A percentile compares a stretch with the other conserved stretches of the same genome.
Conservation (phyloP, 139 green algal genomes). For the Pycnococcus provasolii region DNA sequence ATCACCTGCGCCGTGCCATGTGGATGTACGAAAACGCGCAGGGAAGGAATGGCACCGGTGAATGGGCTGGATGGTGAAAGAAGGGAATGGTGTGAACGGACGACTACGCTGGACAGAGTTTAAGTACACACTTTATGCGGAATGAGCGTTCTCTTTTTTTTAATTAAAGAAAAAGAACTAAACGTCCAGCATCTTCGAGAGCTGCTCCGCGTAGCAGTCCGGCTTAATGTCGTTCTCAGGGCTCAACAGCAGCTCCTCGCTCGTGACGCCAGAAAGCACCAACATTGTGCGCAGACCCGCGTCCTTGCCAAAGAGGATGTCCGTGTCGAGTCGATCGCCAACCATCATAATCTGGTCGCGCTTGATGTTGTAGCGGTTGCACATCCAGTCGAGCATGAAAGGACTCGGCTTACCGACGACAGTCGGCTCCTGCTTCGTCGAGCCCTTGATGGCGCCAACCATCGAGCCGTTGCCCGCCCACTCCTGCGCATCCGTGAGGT, state of each 20-base stretch:
- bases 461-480: conserved; percentile 93
- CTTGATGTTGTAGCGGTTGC: conserved; percentile 37
- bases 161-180: no score
- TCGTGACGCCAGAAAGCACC: conserved; percentile 78
- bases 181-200: conserved; percentile 47
- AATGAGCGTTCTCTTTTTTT: no score
- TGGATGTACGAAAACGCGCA: no score
- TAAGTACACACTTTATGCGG: no score
- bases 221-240: conserved; percentile 76
- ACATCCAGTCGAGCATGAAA: conserved; percentile 69
- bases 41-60: no score
- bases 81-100: no score
- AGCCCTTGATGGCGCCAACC: conserved; percentile 89
- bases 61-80: no score
- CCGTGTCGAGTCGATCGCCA: conserved; percentile 95
- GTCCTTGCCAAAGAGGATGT: conserved; percentile 96
- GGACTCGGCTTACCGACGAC: conserved; percentile 77
- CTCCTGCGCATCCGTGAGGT: conserved; percentile 94
- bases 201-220: conserved; percentile 60
- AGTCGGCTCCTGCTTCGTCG: conserved; percentile 77
- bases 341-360: conserved; percentile 95
- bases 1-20: no score
- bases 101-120: no score
- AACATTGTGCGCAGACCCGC: conserved; percentile 78
- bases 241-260: conserved; percentile 63